Evolutionary conservation across 176 grass and related monocot species (phyloP).

Genomic region (Neostapfia colusana): DNA sequence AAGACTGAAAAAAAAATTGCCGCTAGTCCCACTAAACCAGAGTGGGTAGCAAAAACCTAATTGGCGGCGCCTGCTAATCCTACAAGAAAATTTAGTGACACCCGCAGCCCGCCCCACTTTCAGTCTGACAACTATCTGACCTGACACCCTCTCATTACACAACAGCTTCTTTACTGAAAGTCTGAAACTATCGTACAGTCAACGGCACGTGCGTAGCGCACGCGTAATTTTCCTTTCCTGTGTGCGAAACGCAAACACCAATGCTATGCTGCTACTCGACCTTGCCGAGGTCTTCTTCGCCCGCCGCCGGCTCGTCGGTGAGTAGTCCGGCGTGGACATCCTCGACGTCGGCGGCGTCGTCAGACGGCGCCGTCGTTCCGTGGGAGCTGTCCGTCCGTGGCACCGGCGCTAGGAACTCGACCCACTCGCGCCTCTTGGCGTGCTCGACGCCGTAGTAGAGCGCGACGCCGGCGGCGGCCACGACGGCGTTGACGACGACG

Average conservation of each 20-base stretch:
- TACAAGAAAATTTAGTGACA: no score
- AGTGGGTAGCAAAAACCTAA: no score
- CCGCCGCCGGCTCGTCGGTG: constrained; percentile 2
- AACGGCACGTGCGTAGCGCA: background rate
- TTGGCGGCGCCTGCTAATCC: no score
- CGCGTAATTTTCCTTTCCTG: background rate
- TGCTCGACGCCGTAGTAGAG: constrained; percentile 60
- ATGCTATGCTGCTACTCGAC: constrained; percentile 20
- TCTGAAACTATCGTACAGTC: constrained; percentile 7
- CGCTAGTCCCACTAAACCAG: no score
- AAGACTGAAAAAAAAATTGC: no score
- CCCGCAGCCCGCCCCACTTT: no score
- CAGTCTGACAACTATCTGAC: background rate
- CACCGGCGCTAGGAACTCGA: constrained; percentile 55
- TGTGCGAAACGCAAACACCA: constrained; percentile 17
- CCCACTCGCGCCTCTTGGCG: constrained; percentile 52
- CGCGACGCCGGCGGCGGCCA: constrained; percentile 49
- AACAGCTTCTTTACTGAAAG: no score
- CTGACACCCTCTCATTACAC: background rate
- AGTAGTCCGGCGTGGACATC: constrained; percentile 54
- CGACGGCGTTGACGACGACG: constrained; percentile 48
- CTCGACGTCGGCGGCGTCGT: constrained; percentile 31
- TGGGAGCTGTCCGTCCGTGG: constrained; percentile 18
- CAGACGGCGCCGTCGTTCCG: background rate
- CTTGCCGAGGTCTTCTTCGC: constrained; percentile 24